These are phyloP conservation scores for Heracleum sosnowskyi DNA, from an alignment of 129 eudicot genomes.

Conservation along the genomic window DNA sequence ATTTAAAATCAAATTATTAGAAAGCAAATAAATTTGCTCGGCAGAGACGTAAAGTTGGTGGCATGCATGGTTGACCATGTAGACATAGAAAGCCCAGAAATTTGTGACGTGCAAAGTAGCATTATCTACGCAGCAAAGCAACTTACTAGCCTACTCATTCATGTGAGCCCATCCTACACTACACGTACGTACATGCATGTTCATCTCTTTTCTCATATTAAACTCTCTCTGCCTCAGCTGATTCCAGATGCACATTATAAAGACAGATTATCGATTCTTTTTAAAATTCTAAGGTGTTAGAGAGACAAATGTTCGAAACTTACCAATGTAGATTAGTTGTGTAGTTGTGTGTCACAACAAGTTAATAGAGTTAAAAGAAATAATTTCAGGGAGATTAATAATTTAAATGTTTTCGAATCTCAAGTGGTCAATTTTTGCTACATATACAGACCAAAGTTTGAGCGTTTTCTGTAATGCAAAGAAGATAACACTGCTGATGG, in stretches of 20 bases:
- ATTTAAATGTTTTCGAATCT: neutral
- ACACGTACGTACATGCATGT: too few relatives aligned
- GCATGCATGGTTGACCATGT: neutral
- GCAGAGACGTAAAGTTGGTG: neutral
- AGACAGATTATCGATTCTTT: too few relatives aligned
- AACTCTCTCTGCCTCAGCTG: neutral
- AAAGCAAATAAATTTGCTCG: neutral
- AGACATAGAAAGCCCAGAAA: neutral
- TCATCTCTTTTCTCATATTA: neutral
- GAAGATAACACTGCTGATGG: neutral
- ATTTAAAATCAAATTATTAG: neutral
- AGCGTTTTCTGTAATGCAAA: neutral
- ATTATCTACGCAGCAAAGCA: constrained; percentile 10
- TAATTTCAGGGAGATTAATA: too few relatives aligned
- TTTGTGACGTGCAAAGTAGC: constrained; percentile 1
- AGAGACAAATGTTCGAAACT: too few relatives aligned
- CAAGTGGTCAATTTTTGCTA: neutral
- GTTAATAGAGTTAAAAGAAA: too few relatives aligned
- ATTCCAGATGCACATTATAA: too few relatives aligned
- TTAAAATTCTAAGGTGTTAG: too few relatives aligned
- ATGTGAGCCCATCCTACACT: neutral
- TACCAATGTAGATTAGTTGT: too few relatives aligned
- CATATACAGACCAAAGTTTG: neutral
- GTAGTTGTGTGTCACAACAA: too few relatives aligned
- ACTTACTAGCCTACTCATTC: neutral